Base-by-base conservation (phyloP, 345 rosid genomes). In the Cochlearia excelsa region DNA sequence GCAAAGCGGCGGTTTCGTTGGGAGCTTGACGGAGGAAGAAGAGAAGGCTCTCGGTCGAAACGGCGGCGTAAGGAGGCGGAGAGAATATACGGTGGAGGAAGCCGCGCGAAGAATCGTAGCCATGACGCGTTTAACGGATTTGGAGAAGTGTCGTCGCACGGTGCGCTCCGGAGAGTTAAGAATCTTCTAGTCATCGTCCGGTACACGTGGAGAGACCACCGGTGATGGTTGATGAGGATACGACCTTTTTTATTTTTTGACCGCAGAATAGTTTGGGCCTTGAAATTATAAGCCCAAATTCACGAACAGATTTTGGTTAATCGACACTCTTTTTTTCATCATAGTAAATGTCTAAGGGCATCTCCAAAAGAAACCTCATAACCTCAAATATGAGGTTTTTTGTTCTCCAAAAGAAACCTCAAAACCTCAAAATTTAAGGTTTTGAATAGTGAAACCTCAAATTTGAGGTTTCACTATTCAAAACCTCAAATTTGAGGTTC, bases 1-100 rank as follows among this genome's bases (percentile, higher is more conserved):
- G 56, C 97, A 93, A 48, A 87, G 55, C 1, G 88, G 31, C 6
- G 95, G 99, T 70, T 86, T 92, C 30, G 82, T 77, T 0, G 69
- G 30, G 11, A 77, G 50, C 53, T 60, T 59, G 29, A 74, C 68
- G 2, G 70, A 48, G 50, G 71, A 66, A 47, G 70, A 71, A 47
- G 70, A 71, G 67, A 71, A 74, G 28, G 77, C 71, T 30, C 59
- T 67, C 10, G 65, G 56, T 45, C 52, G 69, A 40, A 67, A 52
- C 1, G 29, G 49, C 37, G 61, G 4, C 40, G 42, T 53, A 28
- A 42, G 2, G 6, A 57, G 52, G 55, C 63, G 69, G 73, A 39
- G 51, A 26, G 59, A 34, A 30, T 48, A 65, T 55, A 71, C 59
- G 71, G 79, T 50, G 82, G 73, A 50, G 26, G 78, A 73, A 54